Evolutionary conservation across 208 protist species (phyloP).

Genomic region (Blastocrithidia nonstop): DNA sequence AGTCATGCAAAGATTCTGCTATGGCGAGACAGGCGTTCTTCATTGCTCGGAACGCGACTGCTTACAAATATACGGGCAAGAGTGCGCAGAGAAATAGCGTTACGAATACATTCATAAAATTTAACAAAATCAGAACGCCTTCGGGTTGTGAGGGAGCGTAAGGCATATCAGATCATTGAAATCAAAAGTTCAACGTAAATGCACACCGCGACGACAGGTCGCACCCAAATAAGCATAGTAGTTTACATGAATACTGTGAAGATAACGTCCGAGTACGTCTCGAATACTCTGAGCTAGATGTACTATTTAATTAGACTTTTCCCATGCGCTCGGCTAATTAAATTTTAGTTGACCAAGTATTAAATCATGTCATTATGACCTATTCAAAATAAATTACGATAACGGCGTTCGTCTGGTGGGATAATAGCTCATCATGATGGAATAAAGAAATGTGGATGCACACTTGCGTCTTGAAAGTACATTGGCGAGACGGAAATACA

Average conservation of each 20-base stretch:
- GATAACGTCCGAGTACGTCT: conserved; percentile 12
- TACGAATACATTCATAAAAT: conserved; percentile 30
- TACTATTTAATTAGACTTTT: conserved; percentile 20
- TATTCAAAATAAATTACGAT: conserved; percentile 49
- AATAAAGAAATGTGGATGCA: conserved; percentile 46
- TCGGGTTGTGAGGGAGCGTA: conserved; percentile 1
- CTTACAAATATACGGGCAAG: conserved; percentile 3
- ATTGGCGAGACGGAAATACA: conserved; percentile 63
- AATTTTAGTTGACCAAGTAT: conserved; percentile 22
- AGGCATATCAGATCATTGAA: conserved; percentile 16
- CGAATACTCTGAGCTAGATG: conserved; percentile 16
- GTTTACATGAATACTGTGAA: conserved; percentile 23
- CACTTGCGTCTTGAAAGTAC: conserved; percentile 52
- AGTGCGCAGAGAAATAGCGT: conserved; percentile 28
- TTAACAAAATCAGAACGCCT: conserved; percentile 6
- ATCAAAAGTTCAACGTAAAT: conserved; percentile 45
- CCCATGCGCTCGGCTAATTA: conserved; percentile 11
- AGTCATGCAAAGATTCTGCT: no score
- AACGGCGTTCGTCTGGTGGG: conserved; percentile 25
- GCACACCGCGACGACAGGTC: conserved; percentile 19
- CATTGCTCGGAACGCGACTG: no score
- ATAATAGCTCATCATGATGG: conserved; percentile 61
- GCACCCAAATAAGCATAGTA: conserved; percentile 32
- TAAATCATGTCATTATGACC: conserved; percentile 77
- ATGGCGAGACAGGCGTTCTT: no score